phyloP scores from a whole-genome alignment of 345 rosid genomes.

The Pugionium cornutum region DNA sequence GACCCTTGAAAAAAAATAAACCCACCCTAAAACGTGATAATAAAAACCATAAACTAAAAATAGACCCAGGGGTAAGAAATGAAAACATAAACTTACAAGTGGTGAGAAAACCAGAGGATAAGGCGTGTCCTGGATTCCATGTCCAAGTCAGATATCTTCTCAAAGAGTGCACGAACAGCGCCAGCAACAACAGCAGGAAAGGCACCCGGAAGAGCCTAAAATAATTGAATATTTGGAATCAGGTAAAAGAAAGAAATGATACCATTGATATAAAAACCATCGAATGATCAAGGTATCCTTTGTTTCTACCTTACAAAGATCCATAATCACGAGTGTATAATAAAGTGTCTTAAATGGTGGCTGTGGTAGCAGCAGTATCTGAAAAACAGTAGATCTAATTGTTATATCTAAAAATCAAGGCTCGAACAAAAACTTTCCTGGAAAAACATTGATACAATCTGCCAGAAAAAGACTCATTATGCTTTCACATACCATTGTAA shows the following conservation, averaged over 20 bases:
- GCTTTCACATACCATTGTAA: not conserved
- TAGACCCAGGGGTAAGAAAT: not conserved
- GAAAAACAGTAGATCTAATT: slow-evolving; percentile 39
- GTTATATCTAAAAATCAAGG: slow-evolving; percentile 19
- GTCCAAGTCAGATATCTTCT: slow-evolving; percentile 85
- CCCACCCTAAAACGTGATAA: not conserved
- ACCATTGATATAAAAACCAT: slow-evolving; percentile 11
- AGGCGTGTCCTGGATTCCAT: slow-evolving; percentile 93
- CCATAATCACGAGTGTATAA: slow-evolving; percentile 92
- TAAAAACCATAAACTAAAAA: not conserved
- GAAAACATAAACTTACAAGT: slow-evolving; percentile 62
- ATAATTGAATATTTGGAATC: slow-evolving; percentile 39
- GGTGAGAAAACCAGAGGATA: slow-evolving; percentile 99
- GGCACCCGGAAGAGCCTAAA: slow-evolving; percentile 99
- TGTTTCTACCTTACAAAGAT: slow-evolving; percentile 86
- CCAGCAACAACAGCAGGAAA: slow-evolving; percentile 99
- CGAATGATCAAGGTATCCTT: slow-evolving; percentile 4
- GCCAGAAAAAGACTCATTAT: slow-evolving; percentile 10
- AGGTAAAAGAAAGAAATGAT: slow-evolving; percentile 16
- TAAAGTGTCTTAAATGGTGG: slow-evolving; percentile 96
- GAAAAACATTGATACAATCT: not conserved
- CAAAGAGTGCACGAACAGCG: slow-evolving; percentile 96
- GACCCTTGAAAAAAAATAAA: not conserved
- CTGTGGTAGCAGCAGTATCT: slow-evolving; percentile 86
- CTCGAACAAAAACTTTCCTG: not conserved